Evolutionary conservation across 2,329 filamentous ascomycete genomes (phyloP), one percentile per base, ranked within the genome.

Genomic region (Coniochaeta pulveracea): DNA sequence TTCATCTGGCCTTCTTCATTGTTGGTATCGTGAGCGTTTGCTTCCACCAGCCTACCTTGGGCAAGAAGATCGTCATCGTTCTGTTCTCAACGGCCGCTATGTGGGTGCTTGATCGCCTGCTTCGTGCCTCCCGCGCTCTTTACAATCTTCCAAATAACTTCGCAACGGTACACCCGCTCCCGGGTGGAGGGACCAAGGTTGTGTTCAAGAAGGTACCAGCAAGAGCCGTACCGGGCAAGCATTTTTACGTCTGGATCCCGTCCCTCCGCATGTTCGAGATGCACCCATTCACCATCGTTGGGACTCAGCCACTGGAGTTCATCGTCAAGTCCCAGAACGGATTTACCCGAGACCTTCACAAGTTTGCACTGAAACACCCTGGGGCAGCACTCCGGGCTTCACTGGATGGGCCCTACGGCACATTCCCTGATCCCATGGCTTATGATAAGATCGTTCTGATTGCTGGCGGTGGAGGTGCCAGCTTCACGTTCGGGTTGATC

Each of bases 231-330:
- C 62, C 74, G 0, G 75, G 73, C 2, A 69, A 70, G 39, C 76
- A 81, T 46, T 72, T 70, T 43, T 79, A 76, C 44, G 50, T 80
- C 19, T 80, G 72, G 72, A 64, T 80, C 6, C 76, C 76, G 0
- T 55, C 55, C 4, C 61, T 80, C 30, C 65, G 74, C 8, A 42
- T 56, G 2, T 54, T 68, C 12, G 69, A 80, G 50, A 73, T 67
- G 2, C 76, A 81, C 40, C 75, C 75, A 0, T 80, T 80, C 42
- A 79, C 74, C 3, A 69, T 79, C 31, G 66, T 68, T 15, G 52
- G 60, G 15, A 61, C 58, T 11, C 50, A 63, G 19, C 66, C 69
- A 0, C 45, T 72, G 19, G 71, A 78, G 52, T 71, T 79, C 32
- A 62, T 78, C 15, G 62, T 78, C 34, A 61, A 65, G 31, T 64